Evolutionary conservation across 2,329 filamentous ascomycete genomes (phyloP), one percentile per base, ranked within the genome.

Genomic region (Fusarium phyllophilum): DNA sequence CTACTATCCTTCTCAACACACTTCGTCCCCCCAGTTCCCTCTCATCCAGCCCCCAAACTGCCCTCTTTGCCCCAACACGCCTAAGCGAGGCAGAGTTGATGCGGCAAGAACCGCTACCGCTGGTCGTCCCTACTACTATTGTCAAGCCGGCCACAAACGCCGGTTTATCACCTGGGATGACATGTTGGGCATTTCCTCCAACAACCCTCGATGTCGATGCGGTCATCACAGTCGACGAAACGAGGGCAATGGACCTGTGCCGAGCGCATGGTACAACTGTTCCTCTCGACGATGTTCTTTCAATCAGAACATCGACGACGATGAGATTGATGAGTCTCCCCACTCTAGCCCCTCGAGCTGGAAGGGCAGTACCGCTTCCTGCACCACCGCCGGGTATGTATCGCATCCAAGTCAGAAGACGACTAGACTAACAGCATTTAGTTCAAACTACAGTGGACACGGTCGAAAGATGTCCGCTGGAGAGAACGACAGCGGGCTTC

Each of bases 361-460:
- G 26, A 33, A 58, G 31, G 39, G 31, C 1, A 48, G 18, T 22
- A 13, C 13, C 2, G 4, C 20, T 18, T 58, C 31, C 5, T 49
- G 22, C 12, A 36, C n/a, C 2, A 24, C n/a, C 8, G 41, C 31
- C 12, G 31, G 41, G 39, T 58, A 49, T 17, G 55, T 29, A 26
- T 10, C 8, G 1, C 13, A 4, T 22, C 1, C 5, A 3, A 13
- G 6, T n/a, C 0, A 10, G 4, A 26, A 8, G 6, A 12, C 9
- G 7, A 1, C 1, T 4, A n/a, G 22, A 7, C 13, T 57, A n/a
- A 57, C 8, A 18, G 2, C 5, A 1, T n/a, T 8, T 9, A 58
- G 41, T 11, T 26, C 41, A 7, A 5, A 2, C 5, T 29, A 58
- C 6, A n/a, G 31, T 17, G 39, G 18, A 13, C 9, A 29, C 1